Evolutionary conservation across 768 basidiomycete species (phyloP), one percentile per base, ranked within the genome.

Genomic region (Tricholoma terreum): DNA sequence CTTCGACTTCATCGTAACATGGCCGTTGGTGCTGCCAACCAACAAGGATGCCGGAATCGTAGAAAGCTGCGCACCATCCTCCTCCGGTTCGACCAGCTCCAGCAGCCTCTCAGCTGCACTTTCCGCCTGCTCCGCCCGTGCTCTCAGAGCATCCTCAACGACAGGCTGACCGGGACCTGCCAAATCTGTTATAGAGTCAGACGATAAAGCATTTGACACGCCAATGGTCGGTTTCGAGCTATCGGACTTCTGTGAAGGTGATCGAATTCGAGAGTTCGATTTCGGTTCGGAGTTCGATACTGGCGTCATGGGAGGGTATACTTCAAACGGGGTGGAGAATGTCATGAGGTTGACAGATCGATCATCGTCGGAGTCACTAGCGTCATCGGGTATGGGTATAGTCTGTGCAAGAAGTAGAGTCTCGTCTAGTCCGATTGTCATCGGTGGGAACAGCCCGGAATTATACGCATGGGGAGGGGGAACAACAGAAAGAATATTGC

Each of bases 101-200:
- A 96, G 69, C 24, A 98, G 73, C 50, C 92, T 82, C 68, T 92
- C 88, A 0, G 95, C 95, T 7, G 94, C 91, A 67, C 92, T 94
- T 68, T 94, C 92, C 0, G 95, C 95, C 68, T 97, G 95, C 63
- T 91, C 90, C 1, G 95, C 94, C 52, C 91, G 84, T 2, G 91
- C 91, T 43, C 87, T 82, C 63, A 96, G 71, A 30, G 87, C 92
- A 67, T 96, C 94, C 65, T 95, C 94, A 4, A 94, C 81, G 11
- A 84, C 77, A 62, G 80, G 69, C 61, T 77, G 75, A 61, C 80
- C 74, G 46, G 12, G 46, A 55, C 67, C 58, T 17, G 58, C 57
- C 50, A 68, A 68, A 54, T 73, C 74, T 15, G 72, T 67, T 34
- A 77, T 60, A 2, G 84, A 83, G 22, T 81, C 82, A 0, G 82